Base-by-base conservation (phyloP, 139 green algal species). In the Micromonas pusilla region DNA sequence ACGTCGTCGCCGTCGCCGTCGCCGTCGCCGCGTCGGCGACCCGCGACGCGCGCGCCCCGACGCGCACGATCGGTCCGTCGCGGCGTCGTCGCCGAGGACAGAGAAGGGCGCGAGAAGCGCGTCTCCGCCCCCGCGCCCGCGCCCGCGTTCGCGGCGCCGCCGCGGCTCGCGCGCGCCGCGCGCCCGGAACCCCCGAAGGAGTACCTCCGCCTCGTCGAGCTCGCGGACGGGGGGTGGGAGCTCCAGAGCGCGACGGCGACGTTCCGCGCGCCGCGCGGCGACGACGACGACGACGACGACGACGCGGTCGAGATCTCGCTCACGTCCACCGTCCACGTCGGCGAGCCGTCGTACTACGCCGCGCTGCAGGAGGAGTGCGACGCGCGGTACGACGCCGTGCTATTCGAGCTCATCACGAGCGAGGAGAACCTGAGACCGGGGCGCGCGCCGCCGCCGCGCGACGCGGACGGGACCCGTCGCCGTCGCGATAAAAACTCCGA, bases 181-280 rank as follows among this genome's bases (percentile, higher is more conserved):
- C 9, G 45, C 9, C 45, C 65, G 65, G 21, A 25, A 16, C 33
- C 65, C 26, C 13, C 5, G 5, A 68, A 68, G 62, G 26, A 72
- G 33, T 72, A 52, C 65, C 28, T 72, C 26, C 65, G 65, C n/a
- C 65, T 72, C 26, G 65, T 39, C n/a, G 26, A 33, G 13, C 26
- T 26, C 28, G 65, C 23, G n/a, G 65, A 72, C 28, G 65, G 65
- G 28, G 21, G n/a, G 65, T 72, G 65, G 65, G 65, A 32, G 65
- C 28, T 72, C 4, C 65, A 72, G 65, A 72, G 65, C 65, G 65
- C 65, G n/a, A 72, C 30, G n/a, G 65, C 33, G 28, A 45, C 30
- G 28, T 26, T 72, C 13, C 65, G 25, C 28, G 65, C 13, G 30
- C 65, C 13, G 3, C 26, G 26, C 2, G 13, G 28, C 65, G 65